Conservation (phyloP, 2,329 filamentous ascomycete genomes). For the Xylaria sp. region DNA sequence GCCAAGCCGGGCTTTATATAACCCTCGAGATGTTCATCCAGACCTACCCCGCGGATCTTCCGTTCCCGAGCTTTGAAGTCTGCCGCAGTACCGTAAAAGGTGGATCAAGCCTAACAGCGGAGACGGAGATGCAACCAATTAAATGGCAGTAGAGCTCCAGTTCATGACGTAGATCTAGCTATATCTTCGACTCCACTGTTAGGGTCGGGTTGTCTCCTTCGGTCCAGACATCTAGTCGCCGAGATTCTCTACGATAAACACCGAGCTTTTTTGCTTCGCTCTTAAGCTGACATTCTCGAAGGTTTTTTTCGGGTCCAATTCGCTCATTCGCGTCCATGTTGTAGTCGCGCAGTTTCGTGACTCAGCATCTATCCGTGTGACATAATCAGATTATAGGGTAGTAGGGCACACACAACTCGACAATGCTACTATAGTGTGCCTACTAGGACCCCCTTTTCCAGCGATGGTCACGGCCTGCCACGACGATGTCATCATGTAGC, state of each 20-base stretch:
- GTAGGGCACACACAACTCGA: too few relatives aligned
- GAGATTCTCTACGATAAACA: constrained; percentile 5
- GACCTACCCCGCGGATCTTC: constrained; percentile 24
- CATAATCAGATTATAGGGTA: not conserved
- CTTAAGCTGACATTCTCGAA: not conserved
- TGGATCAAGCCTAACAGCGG: too few relatives aligned
- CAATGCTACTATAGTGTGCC: too few relatives aligned
- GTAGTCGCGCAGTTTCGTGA: constrained; percentile 3
- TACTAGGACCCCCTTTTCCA: not conserved
- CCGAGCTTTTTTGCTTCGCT: constrained; percentile 3
- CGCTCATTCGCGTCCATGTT: constrained; percentile 6
- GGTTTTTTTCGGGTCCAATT: not conserved
- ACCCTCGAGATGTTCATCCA: constrained; percentile 2
- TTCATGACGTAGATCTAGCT: too few relatives aligned
- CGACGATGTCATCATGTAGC: constrained; percentile 43
- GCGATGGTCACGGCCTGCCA: constrained; percentile 27
- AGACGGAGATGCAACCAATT: too few relatives aligned
- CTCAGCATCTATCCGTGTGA: not conserved
- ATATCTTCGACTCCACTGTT: too few relatives aligned
- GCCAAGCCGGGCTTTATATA: constrained; percentile 27
- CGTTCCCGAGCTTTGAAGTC: constrained; percentile 16
- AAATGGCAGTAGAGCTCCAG: not conserved
- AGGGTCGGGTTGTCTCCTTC: not conserved
- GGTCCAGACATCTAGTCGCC: constrained; percentile 4
- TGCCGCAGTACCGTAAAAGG: not conserved